phyloP scores from a whole-genome alignment of 352 stramenopile genomes.

The Phytophthora palmivora region DNA sequence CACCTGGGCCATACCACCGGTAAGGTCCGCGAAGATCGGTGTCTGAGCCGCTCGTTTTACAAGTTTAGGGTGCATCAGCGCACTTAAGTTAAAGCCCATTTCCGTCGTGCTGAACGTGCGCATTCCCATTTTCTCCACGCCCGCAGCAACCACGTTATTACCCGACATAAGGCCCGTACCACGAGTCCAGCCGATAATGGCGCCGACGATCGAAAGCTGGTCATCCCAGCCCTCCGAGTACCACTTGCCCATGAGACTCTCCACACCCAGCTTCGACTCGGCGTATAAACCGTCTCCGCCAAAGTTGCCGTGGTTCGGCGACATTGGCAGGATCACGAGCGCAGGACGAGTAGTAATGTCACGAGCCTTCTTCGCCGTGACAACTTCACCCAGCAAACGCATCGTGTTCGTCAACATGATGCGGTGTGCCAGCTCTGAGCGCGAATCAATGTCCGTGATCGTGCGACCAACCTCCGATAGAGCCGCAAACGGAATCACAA shows the following conservation, averaged over 20 bases:
- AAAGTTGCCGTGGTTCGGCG: conserved; percentile 89
- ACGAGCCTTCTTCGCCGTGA: conserved; percentile 73
- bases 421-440: conserved; percentile 83
- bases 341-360: conserved; percentile 79
- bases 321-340: conserved; percentile 81
- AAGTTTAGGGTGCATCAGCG: conserved; percentile 82
- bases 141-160: conserved; percentile 88
- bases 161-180: conserved; percentile 88
- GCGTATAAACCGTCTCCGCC: conserved; percentile 89
- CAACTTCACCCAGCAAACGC: conserved; percentile 83
- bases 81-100: conserved; percentile 91
- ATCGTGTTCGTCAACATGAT: conserved; percentile 91
- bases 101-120: conserved; percentile 88
- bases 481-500: conserved; percentile 88
- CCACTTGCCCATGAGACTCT: conserved; percentile 90
- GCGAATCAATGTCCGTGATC: conserved; percentile 80
- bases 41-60: conserved; percentile 74
- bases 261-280: conserved; percentile 89
- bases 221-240: conserved; percentile 86
- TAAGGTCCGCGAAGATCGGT: conserved; percentile 83
- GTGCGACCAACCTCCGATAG: conserved; percentile 82
- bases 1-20: conserved; percentile 79
- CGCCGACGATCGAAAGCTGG: conserved; percentile 85
- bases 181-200: conserved; percentile 90
- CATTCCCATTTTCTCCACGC: conserved; percentile 82